Base-by-base conservation (phyloP, 2,329 filamentous ascomycete species). In the Calonectria ilicicola region DNA sequence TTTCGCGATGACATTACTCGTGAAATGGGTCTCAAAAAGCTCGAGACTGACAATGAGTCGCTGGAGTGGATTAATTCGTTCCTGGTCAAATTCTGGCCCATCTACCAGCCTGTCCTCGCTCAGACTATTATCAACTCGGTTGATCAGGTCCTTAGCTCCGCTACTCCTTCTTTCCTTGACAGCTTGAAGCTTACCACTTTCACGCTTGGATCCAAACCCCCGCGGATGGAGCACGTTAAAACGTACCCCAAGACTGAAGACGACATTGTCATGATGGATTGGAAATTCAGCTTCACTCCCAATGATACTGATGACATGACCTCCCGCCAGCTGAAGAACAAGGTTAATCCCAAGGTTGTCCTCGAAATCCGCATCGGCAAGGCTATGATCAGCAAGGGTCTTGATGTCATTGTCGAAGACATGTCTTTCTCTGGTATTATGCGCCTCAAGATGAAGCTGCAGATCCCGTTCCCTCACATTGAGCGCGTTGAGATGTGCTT, bases 51-150 rank as follows among this genome's bases (percentile, higher is more conserved):
- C 78, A 92, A 92, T 29, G 97, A 99, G 85, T 97, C 94, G 69
- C 88, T 99, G 62, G 97, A 99, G 84, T 99, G 97, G 97, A 98
- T 99, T 84, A 99, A 99, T 88, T 98, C 95, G 79, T 99, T 99
- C 86, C 83, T 99, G 79, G 92, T 97, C 85, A 99, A 99, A 83
- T 99, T 99, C 86, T 99, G 97, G 97, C 97, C 97, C 74, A 99
- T 99, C 80, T 98, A 98, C 83, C 95, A 97, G 68, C 97, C 97
- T 1, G 95, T 98, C 12, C 90, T 99, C 15, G 96, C 95, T 73
- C 92, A 97, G 78, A 97, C 95, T 26, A 94, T 99, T 79, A 94
- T 98, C 84, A 95, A 93, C 83, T 95, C 96, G 0, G 97, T 98
- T 60, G 97, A 99, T 81, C 97, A 98, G 86, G 95, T 99, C 64